phyloP scores from a whole-genome alignment of 148 eudicot genomes.

The Amaranthus cruentus region DNA sequence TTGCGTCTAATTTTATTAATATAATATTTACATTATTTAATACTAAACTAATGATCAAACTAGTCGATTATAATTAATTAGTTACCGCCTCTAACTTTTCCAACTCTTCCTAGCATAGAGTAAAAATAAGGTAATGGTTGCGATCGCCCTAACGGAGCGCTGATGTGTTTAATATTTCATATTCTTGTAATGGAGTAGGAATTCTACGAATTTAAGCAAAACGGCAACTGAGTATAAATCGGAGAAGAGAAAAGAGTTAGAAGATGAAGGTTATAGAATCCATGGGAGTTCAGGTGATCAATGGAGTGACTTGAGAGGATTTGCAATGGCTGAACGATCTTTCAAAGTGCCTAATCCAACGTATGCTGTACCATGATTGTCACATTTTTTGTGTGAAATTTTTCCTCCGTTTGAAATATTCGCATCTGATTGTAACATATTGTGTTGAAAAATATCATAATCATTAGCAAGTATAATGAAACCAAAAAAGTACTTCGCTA shows the following conservation, averaged over 20 bases:
- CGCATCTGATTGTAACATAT: too few relatives aligned
- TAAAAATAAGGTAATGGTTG: too few relatives aligned
- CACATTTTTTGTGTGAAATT: neutral
- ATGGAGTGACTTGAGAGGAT: slow-evolving; percentile 83
- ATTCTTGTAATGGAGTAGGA: slow-evolving; percentile 30
- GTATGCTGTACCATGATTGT: slow-evolving; percentile 49
- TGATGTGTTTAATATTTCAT: neutral
- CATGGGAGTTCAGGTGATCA: slow-evolving; percentile 81
- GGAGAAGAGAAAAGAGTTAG: slow-evolving; percentile 52
- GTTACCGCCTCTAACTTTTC: neutral
- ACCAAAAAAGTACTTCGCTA: too few relatives aligned
- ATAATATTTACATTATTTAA: too few relatives aligned
- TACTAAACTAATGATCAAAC: too few relatives aligned
- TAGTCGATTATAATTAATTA: neutral
- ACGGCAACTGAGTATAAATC: slow-evolving; percentile 61
- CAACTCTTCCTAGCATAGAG: too few relatives aligned
- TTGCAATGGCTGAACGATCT: slow-evolving; percentile 51
- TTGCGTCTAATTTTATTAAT: too few relatives aligned
- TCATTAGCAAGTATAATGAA: too few relatives aligned
- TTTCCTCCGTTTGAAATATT: too few relatives aligned
- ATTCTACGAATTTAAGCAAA: slow-evolving; percentile 44
- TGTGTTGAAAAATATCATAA: too few relatives aligned
- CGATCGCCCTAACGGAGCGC: too few relatives aligned
- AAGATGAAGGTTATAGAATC: slow-evolving; percentile 56
- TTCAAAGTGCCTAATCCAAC: slow-evolving; percentile 82